These are phyloP conservation scores for Massariosphaeria phaeospora DNA, from an alignment of 495 filamentous ascomycete species.

Conservation along the genomic window DNA sequence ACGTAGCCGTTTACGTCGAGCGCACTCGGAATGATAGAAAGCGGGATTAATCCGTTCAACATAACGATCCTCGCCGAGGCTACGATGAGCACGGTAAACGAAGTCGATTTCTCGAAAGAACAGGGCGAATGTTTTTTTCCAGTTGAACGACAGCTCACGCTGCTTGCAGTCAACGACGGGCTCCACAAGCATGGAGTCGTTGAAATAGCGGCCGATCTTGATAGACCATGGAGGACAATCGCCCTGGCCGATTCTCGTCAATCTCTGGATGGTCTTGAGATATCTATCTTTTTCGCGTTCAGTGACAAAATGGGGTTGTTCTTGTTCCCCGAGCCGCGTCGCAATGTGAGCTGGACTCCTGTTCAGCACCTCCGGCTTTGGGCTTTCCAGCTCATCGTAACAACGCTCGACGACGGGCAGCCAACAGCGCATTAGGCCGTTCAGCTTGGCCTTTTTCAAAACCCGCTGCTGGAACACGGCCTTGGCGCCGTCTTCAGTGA, in stretches of 20 bases:
- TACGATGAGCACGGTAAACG: background rate
- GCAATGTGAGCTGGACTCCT: background rate
- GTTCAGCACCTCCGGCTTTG: constrained; percentile 4
- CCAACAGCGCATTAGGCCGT: constrained; percentile 17
- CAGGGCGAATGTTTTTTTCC: constrained; percentile 8
- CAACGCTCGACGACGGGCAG: constrained; percentile 25
- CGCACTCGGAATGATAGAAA: background rate
- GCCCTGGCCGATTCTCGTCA: constrained; percentile 11
- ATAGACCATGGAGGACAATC: constrained; percentile 17
- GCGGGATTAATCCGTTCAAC: background rate
- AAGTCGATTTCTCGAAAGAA: constrained; percentile 24
- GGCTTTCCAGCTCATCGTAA: background rate
- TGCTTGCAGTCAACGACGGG: constrained; percentile 10
- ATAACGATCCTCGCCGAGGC: background rate
- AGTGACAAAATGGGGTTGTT: background rate
- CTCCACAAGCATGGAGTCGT: constrained; percentile 17
- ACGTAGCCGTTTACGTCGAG: constrained; percentile 9
- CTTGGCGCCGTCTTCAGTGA: constrained; percentile 3
- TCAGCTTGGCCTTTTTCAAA: background rate
- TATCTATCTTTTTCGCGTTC: background rate
- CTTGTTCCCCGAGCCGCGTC: constrained; percentile 1
- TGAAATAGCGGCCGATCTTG: constrained; percentile 10
- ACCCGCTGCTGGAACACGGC: constrained; percentile 15
- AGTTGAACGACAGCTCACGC: constrained; percentile 17
- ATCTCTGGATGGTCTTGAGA: background rate